phyloP scores from a whole-genome alignment of 2,329 filamentous ascomycete genomes.

The Xylariales sp. region DNA sequence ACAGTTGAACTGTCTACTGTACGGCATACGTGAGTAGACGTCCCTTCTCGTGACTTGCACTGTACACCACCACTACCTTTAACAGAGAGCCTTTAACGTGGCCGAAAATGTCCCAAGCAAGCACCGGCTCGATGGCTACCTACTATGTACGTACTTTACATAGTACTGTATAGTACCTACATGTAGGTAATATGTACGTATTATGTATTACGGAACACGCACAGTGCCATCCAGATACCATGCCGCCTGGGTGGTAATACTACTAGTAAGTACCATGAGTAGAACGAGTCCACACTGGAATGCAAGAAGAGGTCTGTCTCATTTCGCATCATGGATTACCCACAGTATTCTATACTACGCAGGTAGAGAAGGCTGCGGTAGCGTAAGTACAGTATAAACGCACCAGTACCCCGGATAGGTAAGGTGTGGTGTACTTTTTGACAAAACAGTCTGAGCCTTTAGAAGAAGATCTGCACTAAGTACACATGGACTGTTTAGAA shows the following conservation, averaged over 20 bases:
- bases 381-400: background rate
- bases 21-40: constrained; percentile 24
- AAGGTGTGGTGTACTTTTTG: constrained; percentile 26
- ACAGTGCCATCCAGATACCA: background rate
- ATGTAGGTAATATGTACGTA: background rate
- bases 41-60: background rate
- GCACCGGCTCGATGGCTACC: background rate
- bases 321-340: constrained; percentile 7
- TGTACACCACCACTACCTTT: background rate
- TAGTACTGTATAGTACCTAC: too few relatives aligned
- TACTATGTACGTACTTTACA: background rate
- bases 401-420: constrained; percentile 9
- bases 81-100: constrained; percentile 1
- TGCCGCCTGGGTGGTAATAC: too few relatives aligned
- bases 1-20: constrained; percentile 28
- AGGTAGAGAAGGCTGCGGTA: too few relatives aligned
- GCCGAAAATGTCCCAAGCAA: constrained; percentile 4
- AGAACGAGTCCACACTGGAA: background rate
- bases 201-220: background rate
- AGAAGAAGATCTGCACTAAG: constrained; percentile 24
- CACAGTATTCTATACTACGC: background rate
- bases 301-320: background rate
- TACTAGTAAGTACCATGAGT: background rate
- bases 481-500: background rate
- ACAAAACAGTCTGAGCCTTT: constrained; percentile 20